Percentiles rank a stretch among this genome's conserved stretches.
Conservation (phyloP, 2,329 filamentous ascomycete species). For the Trichophyton schoenleinii region DNA sequence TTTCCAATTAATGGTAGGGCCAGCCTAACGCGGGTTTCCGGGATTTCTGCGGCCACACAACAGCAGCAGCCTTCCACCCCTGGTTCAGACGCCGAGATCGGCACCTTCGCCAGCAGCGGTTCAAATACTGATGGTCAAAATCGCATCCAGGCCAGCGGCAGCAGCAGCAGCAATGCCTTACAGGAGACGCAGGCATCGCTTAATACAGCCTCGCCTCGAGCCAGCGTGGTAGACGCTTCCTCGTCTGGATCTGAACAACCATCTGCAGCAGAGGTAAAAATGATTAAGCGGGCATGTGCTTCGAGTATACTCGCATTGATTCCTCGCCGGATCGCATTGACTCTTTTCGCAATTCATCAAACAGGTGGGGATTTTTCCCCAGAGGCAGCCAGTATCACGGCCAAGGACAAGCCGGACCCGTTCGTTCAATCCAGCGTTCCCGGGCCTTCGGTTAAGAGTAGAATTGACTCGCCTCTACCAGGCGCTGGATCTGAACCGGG, state of each 20-base stretch:
- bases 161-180: background rate
- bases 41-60: conserved; percentile 1
- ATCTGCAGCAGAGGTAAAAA: conserved; percentile 23
- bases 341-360: conserved; percentile 11
- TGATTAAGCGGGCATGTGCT: conserved; percentile 35
- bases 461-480: conserved; percentile 1
- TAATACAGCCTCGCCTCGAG: conserved; percentile 7
- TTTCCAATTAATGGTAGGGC: conserved; percentile 49
- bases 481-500: conserved; percentile 9
- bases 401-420: background rate
- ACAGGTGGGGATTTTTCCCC: conserved; percentile 3
- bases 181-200: conserved; percentile 11
- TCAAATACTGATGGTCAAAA: background rate
- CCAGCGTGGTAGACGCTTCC: conserved; percentile 2
- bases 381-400: conserved; percentile 4
- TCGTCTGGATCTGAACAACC: conserved; percentile 13
- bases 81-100: conserved; percentile 15
- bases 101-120: conserved; percentile 9
- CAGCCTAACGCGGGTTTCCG: conserved; percentile 6
- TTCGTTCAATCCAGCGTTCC: background rate
- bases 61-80: background rate
- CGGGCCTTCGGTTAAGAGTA: background rate
- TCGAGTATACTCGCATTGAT: conserved; percentile 30
- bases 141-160: background rate
- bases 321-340: conserved; percentile 32